Percentiles rank a stretch among this genome's conserved stretches.
Evolutionary conservation across 768 basidiomycete species (phyloP).

Genomic region (Panaeolus cyanescens): DNA sequence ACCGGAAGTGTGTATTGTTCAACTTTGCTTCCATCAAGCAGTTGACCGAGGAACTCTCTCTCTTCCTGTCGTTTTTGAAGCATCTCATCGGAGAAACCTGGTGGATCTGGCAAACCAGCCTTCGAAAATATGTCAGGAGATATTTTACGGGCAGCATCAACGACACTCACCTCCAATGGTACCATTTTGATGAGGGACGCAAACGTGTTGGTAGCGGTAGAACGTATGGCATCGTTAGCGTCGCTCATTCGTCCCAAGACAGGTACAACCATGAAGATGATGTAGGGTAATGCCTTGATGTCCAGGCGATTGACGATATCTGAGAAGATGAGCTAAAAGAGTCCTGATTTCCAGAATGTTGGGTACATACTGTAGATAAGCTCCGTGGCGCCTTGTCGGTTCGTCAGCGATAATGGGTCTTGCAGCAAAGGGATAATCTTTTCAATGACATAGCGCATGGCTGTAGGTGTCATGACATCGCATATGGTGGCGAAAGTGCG

Average conservation of each 20-base stretch:
- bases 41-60: slow-evolving; percentile 88
- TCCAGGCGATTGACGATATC: slow-evolving; percentile 92
- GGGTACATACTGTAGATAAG: slow-evolving; percentile 82
- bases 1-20: slow-evolving; percentile 88
- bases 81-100: slow-evolving; percentile 86
- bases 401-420: slow-evolving; percentile 71
- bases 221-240: slow-evolving; percentile 85
- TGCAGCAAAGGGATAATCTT: slow-evolving; percentile 78
- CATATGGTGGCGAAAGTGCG: slow-evolving; percentile 88
- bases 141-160: background rate
- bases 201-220: slow-evolving; percentile 96
- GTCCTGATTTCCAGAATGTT: background rate
- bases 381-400: slow-evolving; percentile 90
- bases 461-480: slow-evolving; percentile 79
- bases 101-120: slow-evolving; percentile 97
- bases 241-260: slow-evolving; percentile 98
- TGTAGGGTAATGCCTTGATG: slow-evolving; percentile 93
- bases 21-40: slow-evolving; percentile 94
- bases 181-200: slow-evolving; percentile 98
- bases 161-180: slow-evolving; percentile 78
- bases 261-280: slow-evolving; percentile 95
- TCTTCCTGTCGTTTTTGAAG: slow-evolving; percentile 85
- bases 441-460: slow-evolving; percentile 91
- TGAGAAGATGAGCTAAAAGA: slow-evolving; percentile 30
- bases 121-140: slow-evolving; percentile 26